Conservation (phyloP, 371 early-diverging fungal species). For the Coemansia sp. region DNA sequence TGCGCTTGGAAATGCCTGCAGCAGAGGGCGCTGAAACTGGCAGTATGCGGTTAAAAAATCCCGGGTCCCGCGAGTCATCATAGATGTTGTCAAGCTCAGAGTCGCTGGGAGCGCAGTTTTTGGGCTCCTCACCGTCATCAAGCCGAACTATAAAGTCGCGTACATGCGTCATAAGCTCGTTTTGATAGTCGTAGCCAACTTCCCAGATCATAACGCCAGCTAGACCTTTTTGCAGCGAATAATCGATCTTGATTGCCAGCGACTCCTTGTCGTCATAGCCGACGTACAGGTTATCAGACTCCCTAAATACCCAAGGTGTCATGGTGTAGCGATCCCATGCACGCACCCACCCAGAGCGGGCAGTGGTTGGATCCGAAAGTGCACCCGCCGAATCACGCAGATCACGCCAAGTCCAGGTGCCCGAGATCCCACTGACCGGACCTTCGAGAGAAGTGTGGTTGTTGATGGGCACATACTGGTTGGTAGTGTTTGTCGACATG, state of each 20-base stretch:
- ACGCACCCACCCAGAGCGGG: conserved; percentile 61
- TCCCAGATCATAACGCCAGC: conserved; percentile 52
- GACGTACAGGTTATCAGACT: conserved; percentile 55
- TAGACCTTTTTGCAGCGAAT: conserved; percentile 53
- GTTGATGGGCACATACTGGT: conserved; percentile 41
- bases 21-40: not conserved
- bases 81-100: conserved; percentile 31
- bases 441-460: conserved; percentile 40
- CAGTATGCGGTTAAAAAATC: conserved; percentile 34
- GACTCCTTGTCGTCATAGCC: conserved; percentile 63
- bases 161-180: conserved; percentile 45
- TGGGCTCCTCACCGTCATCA: conserved; percentile 27
- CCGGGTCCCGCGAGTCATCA: conserved; percentile 31
- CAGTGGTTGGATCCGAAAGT: conserved; percentile 41
- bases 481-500: conserved; percentile 51
- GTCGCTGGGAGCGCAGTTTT: conserved; percentile 43
- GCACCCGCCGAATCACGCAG: conserved; percentile 52
- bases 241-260: conserved; percentile 57
- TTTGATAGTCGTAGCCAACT: conserved; percentile 47
- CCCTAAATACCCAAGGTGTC: conserved; percentile 69
- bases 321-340: conserved; percentile 60
- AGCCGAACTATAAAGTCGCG: conserved; percentile 37
- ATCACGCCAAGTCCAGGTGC: conserved; percentile 58
- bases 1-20: not conserved
- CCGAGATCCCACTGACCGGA: conserved; percentile 41